phyloP scores from a whole-genome alignment of 345 rosid genomes.

The Alliaria petiolata region DNA sequence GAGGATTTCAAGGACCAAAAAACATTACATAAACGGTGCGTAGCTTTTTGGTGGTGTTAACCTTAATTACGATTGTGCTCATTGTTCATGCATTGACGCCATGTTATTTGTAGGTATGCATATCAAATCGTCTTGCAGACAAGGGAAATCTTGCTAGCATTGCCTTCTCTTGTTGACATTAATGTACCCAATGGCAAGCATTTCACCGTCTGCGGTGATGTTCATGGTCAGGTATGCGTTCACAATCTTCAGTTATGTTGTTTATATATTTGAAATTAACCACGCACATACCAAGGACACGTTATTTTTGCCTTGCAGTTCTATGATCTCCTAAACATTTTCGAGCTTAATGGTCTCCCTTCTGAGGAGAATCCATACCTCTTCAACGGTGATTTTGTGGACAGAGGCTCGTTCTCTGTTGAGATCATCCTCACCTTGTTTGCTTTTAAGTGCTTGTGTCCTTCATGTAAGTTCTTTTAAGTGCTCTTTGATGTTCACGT shows the following conservation, averaged over 20 bases:
- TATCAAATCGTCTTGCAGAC: slow-evolving; percentile 85
- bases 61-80: not conserved
- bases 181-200: slow-evolving; percentile 62
- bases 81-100: slow-evolving; percentile 10
- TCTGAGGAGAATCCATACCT: slow-evolving; percentile 95
- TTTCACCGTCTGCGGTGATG: slow-evolving; percentile 97
- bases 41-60: slow-evolving; percentile 4
- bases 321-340: slow-evolving; percentile 88
- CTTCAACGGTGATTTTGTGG: slow-evolving; percentile 97
- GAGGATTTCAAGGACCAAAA: slow-evolving; percentile 90
- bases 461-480: slow-evolving; percentile 57
- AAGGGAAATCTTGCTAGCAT: slow-evolving; percentile 64
- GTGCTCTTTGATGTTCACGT: not conserved
- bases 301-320: slow-evolving; percentile 53
- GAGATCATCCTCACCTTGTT: slow-evolving; percentile 93
- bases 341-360: slow-evolving; percentile 95
- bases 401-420: slow-evolving; percentile 92
- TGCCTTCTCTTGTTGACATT: slow-evolving; percentile 89
- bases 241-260: not conserved
- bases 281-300: not conserved
- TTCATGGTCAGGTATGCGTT: slow-evolving; percentile 87
- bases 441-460: slow-evolving; percentile 94
- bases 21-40: slow-evolving; percentile 80
- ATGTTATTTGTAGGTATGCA: slow-evolving; percentile 63
- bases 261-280: not conserved